Percentiles rank a stretch among this genome's conserved stretches.
phyloP scores from a whole-genome alignment of 164 flowering plant genomes.

The Hamamelis virginiana region DNA sequence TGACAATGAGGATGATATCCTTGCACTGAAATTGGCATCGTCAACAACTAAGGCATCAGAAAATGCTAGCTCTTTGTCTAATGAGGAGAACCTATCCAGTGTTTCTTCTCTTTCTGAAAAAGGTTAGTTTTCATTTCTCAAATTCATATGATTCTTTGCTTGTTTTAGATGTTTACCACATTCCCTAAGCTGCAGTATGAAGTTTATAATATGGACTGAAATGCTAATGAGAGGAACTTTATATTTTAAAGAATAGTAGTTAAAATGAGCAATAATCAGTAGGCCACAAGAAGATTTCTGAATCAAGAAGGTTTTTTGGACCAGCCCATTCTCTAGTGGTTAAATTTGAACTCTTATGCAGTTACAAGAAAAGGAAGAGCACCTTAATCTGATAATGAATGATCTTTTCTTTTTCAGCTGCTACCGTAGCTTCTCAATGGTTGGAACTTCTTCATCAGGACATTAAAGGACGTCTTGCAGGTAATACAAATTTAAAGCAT shows the following conservation, averaged over 20 bases:
- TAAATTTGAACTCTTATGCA: not conserved
- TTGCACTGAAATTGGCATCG: constrained; percentile 45
- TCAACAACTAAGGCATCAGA: constrained; percentile 37
- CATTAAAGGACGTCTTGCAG: constrained; percentile 82
- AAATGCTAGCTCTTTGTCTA: constrained; percentile 37
- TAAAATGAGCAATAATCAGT: not conserved
- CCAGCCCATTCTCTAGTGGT: too few species aligned
- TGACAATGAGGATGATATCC: constrained; percentile 30
- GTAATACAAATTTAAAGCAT: constrained; percentile 27
- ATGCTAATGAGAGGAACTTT: not conserved
- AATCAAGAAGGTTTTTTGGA: not conserved
- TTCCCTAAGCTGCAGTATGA: not conserved
- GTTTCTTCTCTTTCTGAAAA: constrained; percentile 65
- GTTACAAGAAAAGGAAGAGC: not conserved
- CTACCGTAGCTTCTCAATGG: constrained; percentile 94
- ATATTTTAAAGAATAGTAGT: not conserved
- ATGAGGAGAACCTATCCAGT: constrained; percentile 44
- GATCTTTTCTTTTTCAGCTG: constrained; percentile 53
- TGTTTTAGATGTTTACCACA: not conserved
- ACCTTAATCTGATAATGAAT: constrained; percentile 12
- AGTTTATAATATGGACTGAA: not conserved
- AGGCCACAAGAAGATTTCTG: not conserved
- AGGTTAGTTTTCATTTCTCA: constrained; percentile 40
- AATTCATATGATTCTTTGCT: not conserved
- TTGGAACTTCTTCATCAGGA: constrained; percentile 84